Percentiles rank a stretch among this genome's conserved stretches.
Conservation (phyloP, 2,329 filamentous ascomycete genomes). For the Helotiales sp. region DNA sequence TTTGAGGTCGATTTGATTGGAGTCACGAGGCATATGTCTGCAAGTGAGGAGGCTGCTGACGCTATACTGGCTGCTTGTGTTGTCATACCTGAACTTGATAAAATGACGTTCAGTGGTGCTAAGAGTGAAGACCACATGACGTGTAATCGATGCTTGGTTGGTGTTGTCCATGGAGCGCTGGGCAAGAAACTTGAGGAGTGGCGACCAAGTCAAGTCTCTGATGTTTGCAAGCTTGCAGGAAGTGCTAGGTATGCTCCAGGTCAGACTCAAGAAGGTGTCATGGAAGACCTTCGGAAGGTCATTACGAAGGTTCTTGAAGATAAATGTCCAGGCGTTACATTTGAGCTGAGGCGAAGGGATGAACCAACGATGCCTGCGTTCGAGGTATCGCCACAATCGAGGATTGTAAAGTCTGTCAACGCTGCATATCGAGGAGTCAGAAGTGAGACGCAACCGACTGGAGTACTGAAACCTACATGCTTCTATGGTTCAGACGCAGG, state of each 20-base stretch:
- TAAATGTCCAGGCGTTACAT: not conserved
- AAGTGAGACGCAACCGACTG: not conserved
- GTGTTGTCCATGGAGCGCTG: not conserved
- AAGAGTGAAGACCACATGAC: conserved; percentile 1
- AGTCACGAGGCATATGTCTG: conserved; percentile 5
- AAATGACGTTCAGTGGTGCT: not conserved
- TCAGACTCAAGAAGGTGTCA: not conserved
- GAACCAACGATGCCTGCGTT: conserved; percentile 5
- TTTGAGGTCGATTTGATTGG: conserved; percentile 2
- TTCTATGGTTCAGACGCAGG: conserved; percentile 3
- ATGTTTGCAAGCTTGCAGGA: conserved; percentile 1
- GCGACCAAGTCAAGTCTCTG: conserved; percentile 1
- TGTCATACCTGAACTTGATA: not conserved
- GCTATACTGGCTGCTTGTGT: conserved; percentile 1
- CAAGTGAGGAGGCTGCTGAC: not conserved
- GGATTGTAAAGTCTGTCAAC: conserved; percentile 2
- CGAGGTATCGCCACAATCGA: not conserved
- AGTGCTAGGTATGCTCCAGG: conserved; percentile 3
- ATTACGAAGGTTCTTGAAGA: not conserved
- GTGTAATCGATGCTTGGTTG: conserved; percentile 3
- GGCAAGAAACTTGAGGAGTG: conserved; percentile 4
- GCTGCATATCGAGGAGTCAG: not conserved
- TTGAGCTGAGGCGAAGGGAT: not conserved
- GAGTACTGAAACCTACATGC: conserved; percentile 1
- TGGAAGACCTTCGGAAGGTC: not conserved